These are phyloP conservation scores for Plasmodium cynomolgi DNA, from an alignment of 169 alveolate genomes.

Conservation along the genomic window DNA sequence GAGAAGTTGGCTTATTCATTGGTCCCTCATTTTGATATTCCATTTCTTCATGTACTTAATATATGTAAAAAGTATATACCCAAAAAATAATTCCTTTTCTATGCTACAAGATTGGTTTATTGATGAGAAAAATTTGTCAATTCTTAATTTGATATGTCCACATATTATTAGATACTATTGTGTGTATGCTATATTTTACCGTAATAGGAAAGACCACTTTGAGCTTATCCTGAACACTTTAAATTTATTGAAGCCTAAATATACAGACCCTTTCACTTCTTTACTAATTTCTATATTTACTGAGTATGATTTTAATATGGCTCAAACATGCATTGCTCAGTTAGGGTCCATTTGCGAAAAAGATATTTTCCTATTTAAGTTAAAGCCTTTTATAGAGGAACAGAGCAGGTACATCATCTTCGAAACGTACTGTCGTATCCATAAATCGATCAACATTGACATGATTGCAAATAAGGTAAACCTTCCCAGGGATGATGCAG, in stretches of 20 bases:
- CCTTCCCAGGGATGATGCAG: slow-evolving; percentile 91
- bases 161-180: slow-evolving; percentile 86
- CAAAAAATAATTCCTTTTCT: slow-evolving; percentile 82
- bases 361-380: slow-evolving; percentile 88
- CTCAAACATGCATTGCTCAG: slow-evolving; percentile 87
- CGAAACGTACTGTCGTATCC: slow-evolving; percentile 93
- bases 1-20: slow-evolving; percentile 86
- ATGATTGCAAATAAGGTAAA: slow-evolving; percentile 90
- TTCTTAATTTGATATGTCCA: slow-evolving; percentile 82
- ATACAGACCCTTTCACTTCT: slow-evolving; percentile 91
- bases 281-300: slow-evolving; percentile 89
- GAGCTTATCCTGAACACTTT: slow-evolving; percentile 81
- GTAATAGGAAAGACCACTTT: slow-evolving; percentile 87
- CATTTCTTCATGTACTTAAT: slow-evolving; percentile 81
- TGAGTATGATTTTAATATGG: slow-evolving; percentile 90
- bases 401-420: slow-evolving; percentile 89
- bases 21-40: slow-evolving; percentile 84
- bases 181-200: slow-evolving; percentile 84
- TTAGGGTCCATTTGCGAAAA: slow-evolving; percentile 81
- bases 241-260: slow-evolving; percentile 83
- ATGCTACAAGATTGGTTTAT: slow-evolving; percentile 85
- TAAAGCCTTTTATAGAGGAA: slow-evolving; percentile 90
- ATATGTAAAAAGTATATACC: slow-evolving; percentile 79
- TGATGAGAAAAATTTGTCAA: slow-evolving; percentile 85
- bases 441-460: slow-evolving; percentile 91